phyloP scores from a whole-genome alignment of 768 basidiomycete species.

The Solioccasus polychromus region DNA sequence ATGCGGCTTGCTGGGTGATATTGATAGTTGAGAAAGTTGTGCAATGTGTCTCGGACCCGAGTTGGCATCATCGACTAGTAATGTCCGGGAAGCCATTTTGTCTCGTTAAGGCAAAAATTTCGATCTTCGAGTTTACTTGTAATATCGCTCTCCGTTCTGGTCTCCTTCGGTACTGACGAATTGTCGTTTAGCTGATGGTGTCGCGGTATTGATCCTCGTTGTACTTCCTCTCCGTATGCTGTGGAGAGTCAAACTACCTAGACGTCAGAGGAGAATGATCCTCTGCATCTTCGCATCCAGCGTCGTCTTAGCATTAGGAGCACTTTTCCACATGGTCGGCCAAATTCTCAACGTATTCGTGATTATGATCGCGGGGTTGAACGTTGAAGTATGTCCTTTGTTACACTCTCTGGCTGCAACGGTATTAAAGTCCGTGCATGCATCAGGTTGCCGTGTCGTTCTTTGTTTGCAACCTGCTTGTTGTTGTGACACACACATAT shows the following conservation, averaged over 20 bases:
- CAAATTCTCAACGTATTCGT: conserved; percentile 7
- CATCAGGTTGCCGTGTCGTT: conserved; percentile 16
- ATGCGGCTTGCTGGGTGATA: conserved; percentile 2
- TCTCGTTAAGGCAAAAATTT: neutral
- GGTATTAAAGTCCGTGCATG: neutral
- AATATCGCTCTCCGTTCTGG: neutral
- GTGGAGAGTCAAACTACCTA: conserved; percentile 21
- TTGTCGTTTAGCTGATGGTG: conserved; percentile 13
- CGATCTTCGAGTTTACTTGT: conserved; percentile 17
- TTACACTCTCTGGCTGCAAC: neutral
- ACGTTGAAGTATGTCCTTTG: conserved; percentile 15
- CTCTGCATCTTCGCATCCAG: conserved; percentile 21
- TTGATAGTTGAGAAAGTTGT: conserved; percentile 8
- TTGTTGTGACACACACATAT: conserved; percentile 18
- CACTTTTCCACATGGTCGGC: conserved; percentile 14
- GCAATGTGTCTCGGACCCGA: conserved; percentile 6
- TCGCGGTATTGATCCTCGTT: conserved; percentile 15
- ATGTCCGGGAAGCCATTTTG: conserved; percentile 10
- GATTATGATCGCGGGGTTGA: conserved; percentile 9
- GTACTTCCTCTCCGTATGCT: conserved; percentile 19
- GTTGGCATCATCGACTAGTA: conserved; percentile 6
- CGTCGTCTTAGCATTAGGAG: conserved; percentile 11
- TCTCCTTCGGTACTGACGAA: neutral
- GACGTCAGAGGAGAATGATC: conserved; percentile 22
- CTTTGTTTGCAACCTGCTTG: conserved; percentile 22